Evolutionary conservation across 176 grass and related monocot genomes (phyloP).

Genomic region (Paspalum notatum): DNA sequence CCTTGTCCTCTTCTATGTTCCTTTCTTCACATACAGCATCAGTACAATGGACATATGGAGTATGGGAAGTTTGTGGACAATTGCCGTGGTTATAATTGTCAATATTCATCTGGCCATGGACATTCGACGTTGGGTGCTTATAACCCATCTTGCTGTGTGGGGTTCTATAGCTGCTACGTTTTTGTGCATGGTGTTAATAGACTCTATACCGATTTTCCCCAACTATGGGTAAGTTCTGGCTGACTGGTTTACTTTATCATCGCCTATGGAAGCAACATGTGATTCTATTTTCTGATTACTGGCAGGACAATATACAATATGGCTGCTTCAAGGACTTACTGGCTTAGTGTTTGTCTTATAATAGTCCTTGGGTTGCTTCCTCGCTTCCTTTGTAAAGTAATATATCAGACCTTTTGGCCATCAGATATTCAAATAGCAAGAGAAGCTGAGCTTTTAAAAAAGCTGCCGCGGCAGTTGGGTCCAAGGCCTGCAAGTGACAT

Average conservation of each 20-base stretch:
- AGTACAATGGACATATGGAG: conserved; percentile 98
- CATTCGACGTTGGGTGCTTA: conserved; percentile 85
- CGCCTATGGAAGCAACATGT: conserved; percentile 27
- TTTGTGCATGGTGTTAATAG: conserved; percentile 98
- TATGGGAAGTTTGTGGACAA: conserved; percentile 98
- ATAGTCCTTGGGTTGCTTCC: conserved; percentile 93
- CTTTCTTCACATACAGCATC: conserved; percentile 88
- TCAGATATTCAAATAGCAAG: conserved; percentile 99
- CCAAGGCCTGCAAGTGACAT: conserved; percentile 61
- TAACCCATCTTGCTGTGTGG: conserved; percentile 94
- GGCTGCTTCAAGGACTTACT: conserved; percentile 78
- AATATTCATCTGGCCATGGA: conserved; percentile 99
- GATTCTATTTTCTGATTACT: conserved; percentile 42
- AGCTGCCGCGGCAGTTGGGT: conserved; percentile 60
- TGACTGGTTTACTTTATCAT: conserved; percentile 16
- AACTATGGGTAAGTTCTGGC: conserved; percentile 86
- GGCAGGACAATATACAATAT: conserved; percentile 98
- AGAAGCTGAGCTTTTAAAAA: conserved; percentile 95
- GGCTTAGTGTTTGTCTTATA: conserved; percentile 92
- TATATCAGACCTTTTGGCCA: conserved; percentile 98
- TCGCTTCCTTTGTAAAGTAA: conserved; percentile 90
- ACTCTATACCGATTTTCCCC: conserved; percentile 92
- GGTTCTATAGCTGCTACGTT: conserved; percentile 94
- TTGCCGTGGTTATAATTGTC: conserved; percentile 92
- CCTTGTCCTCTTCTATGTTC: conserved; percentile 97